A percentile compares a stretch with the other conserved stretches of the same genome.
These are phyloP conservation scores for Chiua virens DNA, from an alignment of 768 basidiomycete species.

Conservation along the genomic window DNA sequence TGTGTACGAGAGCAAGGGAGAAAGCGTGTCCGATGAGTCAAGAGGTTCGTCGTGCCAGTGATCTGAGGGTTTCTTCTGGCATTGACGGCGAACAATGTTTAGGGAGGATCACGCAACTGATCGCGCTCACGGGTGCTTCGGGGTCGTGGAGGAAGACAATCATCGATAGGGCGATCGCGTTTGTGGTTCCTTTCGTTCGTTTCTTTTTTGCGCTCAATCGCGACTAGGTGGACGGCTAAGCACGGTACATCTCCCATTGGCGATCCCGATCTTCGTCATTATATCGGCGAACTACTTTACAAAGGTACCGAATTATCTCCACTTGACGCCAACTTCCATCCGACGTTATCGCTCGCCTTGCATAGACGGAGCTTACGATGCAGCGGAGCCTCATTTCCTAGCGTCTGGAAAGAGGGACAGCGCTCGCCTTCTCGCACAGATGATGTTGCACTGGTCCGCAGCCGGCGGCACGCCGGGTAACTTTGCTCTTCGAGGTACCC, in stretches of 20 bases:
- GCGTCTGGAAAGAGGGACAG: slow-evolving; percentile 88
- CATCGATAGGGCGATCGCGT: slow-evolving; percentile 84
- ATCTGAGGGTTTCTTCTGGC: too few relatives aligned
- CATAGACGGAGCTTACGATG: slow-evolving; percentile 71
- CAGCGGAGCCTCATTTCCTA: slow-evolving; percentile 81
- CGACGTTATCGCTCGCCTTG: not conserved
- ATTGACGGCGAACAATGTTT: slow-evolving; percentile 2
- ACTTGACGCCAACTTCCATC: not conserved
- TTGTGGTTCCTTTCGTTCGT: slow-evolving; percentile 30
- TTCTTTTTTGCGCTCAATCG: slow-evolving; percentile 18
- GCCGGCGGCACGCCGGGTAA: slow-evolving; percentile 53
- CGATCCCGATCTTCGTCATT: slow-evolving; percentile 85
- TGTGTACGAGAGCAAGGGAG: slow-evolving; percentile 75
- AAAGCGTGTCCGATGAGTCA: slow-evolving; percentile 71
- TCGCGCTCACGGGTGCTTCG: slow-evolving; percentile 76
- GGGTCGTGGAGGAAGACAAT: slow-evolving; percentile 91
- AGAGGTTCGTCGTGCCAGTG: slow-evolving; percentile 55
- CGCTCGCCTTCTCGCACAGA: slow-evolving; percentile 79
- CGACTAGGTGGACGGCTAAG: slow-evolving; percentile 80
- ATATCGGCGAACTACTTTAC: slow-evolving; percentile 83
- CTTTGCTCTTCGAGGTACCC: slow-evolving; percentile 81
- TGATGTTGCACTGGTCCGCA: slow-evolving; percentile 82
- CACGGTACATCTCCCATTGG: slow-evolving; percentile 79
- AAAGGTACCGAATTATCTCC: slow-evolving; percentile 56
- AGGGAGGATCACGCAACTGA: slow-evolving; percentile 90